phyloP scores from a whole-genome alignment of 345 rosid species.

The Rhodamnia rubescens region DNA sequence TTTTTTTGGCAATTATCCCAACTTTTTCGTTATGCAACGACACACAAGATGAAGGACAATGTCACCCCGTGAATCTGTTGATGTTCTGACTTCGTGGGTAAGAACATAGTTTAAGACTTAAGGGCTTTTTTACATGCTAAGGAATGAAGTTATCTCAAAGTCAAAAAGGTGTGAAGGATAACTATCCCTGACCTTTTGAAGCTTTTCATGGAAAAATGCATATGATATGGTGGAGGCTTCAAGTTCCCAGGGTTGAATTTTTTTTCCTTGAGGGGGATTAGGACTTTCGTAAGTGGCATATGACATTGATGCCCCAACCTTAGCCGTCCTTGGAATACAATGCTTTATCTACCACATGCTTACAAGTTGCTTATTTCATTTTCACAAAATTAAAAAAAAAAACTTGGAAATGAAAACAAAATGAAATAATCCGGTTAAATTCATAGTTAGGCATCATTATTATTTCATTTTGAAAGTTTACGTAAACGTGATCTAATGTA shows the following conservation, averaged over 20 bases:
- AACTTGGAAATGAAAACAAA: neutral
- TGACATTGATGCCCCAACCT: neutral
- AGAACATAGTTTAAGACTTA: neutral
- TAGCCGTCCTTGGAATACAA: neutral
- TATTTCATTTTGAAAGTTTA: neutral
- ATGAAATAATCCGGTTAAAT: neutral
- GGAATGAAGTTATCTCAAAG: neutral
- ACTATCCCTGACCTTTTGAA: neutral
- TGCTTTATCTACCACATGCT: neutral
- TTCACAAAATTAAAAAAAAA: neutral
- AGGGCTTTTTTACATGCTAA: neutral
- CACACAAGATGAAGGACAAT: neutral
- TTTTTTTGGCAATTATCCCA: too few relatives aligned
- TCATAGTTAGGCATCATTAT: neutral
- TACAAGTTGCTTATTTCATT: neutral
- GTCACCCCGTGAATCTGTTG: neutral
- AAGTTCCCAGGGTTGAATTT: neutral
- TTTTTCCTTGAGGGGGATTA: neutral
- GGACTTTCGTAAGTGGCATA: neutral
- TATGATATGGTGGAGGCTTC: neutral
- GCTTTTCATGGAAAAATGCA: neutral
- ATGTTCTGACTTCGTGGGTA: neutral
- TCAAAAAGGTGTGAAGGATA: neutral
- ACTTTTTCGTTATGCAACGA: neutral
- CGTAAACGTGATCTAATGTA: neutral